A percentile compares a stretch with the other conserved stretches of the same genome.
Conservation (phyloP, 305 asterid species). For the Fraxinus latifolia region DNA sequence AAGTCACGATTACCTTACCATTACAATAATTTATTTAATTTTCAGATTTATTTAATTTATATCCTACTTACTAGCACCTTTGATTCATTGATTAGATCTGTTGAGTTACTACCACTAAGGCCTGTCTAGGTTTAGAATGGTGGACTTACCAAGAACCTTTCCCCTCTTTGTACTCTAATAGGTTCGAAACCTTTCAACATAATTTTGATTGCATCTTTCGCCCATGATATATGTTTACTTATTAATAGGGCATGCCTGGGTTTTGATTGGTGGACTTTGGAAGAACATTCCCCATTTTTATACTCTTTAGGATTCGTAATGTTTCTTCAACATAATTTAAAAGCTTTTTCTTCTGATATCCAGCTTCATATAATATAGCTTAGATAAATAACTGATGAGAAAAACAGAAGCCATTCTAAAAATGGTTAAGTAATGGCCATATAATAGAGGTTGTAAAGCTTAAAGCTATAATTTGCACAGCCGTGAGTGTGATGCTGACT, state of each 20-base stretch:
- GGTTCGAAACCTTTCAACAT: background rate
- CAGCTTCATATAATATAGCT: background rate
- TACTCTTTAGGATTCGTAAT: background rate
- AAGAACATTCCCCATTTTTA: background rate
- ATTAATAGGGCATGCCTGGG: background rate
- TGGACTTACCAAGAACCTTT: background rate
- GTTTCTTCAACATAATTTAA: background rate
- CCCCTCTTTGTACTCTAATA: background rate
- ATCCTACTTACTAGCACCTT: background rate
- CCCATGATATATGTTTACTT: background rate
- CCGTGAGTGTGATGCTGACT: background rate
- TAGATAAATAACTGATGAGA: too few relatives aligned
- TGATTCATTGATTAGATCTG: background rate
- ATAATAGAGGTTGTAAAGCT: too few relatives aligned
- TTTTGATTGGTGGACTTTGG: background rate
- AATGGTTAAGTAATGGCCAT: too few relatives aligned
- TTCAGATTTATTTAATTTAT: too few relatives aligned
- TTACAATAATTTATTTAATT: background rate
- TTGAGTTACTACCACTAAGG: background rate
- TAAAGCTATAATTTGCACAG: background rate
- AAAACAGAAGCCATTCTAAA: too few relatives aligned
- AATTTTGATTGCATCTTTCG: background rate
- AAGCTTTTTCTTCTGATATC: background rate
- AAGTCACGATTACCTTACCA: background rate
- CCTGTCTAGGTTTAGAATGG: background rate